Evolutionary conservation across 1,139 yeast species (phyloP).

Genomic region (Petasospora fabianii): DNA sequence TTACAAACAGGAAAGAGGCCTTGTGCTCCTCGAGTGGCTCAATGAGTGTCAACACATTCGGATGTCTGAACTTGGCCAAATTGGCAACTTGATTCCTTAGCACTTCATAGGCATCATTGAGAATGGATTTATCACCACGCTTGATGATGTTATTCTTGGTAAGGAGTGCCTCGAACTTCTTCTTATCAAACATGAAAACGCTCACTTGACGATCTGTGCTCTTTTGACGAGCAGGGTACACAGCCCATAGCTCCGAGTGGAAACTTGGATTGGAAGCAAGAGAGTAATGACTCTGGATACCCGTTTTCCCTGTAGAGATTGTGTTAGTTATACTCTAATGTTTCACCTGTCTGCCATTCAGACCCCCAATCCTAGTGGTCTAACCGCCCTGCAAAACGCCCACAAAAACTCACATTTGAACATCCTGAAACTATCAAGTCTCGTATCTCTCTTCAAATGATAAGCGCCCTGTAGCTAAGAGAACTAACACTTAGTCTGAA

Average conservation of each 20-base stretch:
- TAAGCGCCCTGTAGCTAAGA: no score
- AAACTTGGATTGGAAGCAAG: constrained; percentile 62
- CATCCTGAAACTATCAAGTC: no score
- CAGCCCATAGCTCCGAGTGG: constrained; percentile 78
- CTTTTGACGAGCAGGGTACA: constrained; percentile 70
- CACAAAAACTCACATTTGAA: constrained; percentile 4
- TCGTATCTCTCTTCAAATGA: no score
- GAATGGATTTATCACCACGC: constrained; percentile 30
- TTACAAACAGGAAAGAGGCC: constrained; percentile 74
- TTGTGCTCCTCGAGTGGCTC: constrained; percentile 90
- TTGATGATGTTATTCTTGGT: constrained; percentile 47
- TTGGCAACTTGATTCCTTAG: constrained; percentile 60
- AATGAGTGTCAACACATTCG: constrained; percentile 73
- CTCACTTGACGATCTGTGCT: constrained; percentile 52
- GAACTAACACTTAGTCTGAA: no score
- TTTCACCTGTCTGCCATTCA: no score
- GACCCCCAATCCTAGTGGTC: no score
- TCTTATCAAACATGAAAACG: constrained; percentile 85
- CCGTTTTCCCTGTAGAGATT: constrained; percentile 38
- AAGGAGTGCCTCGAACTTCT: constrained; percentile 60
- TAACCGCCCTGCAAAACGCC: background rate
- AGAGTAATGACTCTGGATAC: constrained; percentile 70
- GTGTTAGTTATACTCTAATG: no score
- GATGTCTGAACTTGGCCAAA: constrained; percentile 80
- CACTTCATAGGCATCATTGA: constrained; percentile 43